phyloP scores from a whole-genome alignment of 2,329 filamentous ascomycete genomes.

The Arachnomyces sp. region DNA sequence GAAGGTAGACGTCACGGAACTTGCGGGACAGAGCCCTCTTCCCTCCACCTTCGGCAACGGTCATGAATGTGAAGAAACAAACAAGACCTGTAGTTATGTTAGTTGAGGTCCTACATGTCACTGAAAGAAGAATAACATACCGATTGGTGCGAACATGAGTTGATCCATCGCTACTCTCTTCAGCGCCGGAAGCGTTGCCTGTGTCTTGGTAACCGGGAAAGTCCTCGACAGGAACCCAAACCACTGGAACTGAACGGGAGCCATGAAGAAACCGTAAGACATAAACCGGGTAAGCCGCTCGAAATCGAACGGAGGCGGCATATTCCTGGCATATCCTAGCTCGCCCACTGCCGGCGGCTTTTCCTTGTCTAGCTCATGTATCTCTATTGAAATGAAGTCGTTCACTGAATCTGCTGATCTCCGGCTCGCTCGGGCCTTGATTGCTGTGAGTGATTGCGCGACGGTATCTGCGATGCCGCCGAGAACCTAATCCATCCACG shows the following conservation, averaged over 20 bases:
- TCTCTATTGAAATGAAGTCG: constrained; percentile 75
- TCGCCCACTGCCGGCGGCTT: constrained; percentile 60
- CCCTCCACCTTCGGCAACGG: constrained; percentile 84
- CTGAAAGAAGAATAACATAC: constrained; percentile 40
- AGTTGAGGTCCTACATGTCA: not conserved
- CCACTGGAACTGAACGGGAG: constrained; percentile 92
- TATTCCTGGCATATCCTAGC: constrained; percentile 53
- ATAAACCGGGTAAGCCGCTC: constrained; percentile 92
- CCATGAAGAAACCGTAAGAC: constrained; percentile 95
- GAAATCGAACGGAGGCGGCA: constrained; percentile 86
- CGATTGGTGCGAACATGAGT: constrained; percentile 83
- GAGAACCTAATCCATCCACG: constrained; percentile 52
- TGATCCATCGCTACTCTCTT: constrained; percentile 92
- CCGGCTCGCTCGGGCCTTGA: constrained; percentile 53
- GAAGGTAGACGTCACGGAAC: constrained; percentile 86
- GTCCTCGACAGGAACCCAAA: constrained; percentile 74
- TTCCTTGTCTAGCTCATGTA: constrained; percentile 78
- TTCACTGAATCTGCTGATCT: constrained; percentile 48
- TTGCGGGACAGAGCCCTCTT: constrained; percentile 71
- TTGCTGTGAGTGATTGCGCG: constrained; percentile 82
- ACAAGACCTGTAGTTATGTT: constrained; percentile 52
- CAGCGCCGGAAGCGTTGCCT: constrained; percentile 67
- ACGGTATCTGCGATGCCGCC: constrained; percentile 95
- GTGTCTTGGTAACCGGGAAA: constrained; percentile 77
- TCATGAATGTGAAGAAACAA: constrained; percentile 94